These are phyloP conservation scores for Nicotiana paniculata DNA, from an alignment of 257 asterid species.

Conservation along the genomic window DNA sequence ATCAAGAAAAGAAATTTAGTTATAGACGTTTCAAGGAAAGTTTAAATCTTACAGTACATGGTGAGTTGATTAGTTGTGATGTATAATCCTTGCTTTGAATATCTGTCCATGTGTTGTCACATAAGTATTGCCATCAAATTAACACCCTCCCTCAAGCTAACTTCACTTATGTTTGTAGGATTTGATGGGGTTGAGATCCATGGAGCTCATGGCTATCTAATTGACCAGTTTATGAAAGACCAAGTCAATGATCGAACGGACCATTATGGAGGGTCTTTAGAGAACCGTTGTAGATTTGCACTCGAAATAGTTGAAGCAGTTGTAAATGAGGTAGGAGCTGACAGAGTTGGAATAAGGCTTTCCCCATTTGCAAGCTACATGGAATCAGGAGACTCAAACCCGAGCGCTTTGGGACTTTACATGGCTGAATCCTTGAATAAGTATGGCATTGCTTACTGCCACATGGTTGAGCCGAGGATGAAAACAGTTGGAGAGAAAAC, in stretches of 20 bases:
- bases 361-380: constrained; percentile 45
- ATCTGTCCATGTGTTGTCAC: background rate
- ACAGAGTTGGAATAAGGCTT: constrained; percentile 59
- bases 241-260: constrained; percentile 58
- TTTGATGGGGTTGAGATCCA: constrained; percentile 79
- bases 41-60: background rate
- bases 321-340: constrained; percentile 36
- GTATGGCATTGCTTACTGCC: constrained; percentile 7
- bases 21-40: background rate
- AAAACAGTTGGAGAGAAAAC: background rate
- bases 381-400: constrained; percentile 52
- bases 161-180: constrained; percentile 21
- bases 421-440: constrained; percentile 20
- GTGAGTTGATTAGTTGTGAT: background rate
- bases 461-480: constrained; percentile 24
- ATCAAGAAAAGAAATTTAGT: background rate
- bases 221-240: constrained; percentile 73
- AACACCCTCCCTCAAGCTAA: background rate
- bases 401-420: constrained; percentile 31
- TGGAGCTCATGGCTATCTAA: constrained; percentile 62
- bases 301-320: constrained; percentile 51
- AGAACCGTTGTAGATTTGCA: constrained; percentile 63
- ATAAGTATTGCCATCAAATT: background rate
- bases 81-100: background rate
- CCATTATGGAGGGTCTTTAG: constrained; percentile 61